phyloP scores from a whole-genome alignment of 2,329 filamentous ascomycete species.

The Clarireedia monteithiana region DNA sequence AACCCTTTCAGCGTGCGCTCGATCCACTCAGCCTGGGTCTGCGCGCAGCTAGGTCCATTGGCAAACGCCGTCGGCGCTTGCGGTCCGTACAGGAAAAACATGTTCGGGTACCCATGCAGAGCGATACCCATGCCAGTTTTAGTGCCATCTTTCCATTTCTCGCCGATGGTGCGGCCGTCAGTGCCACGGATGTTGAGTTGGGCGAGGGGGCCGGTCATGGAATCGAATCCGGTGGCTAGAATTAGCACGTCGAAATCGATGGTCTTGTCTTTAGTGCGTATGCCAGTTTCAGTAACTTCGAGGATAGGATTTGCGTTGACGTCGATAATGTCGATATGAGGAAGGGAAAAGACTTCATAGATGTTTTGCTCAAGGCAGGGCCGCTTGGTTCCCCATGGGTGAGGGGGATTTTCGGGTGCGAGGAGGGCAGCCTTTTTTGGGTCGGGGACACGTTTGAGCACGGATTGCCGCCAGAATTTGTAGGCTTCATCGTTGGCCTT shows the following conservation, averaged over 20 bases:
- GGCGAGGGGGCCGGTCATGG: slow-evolving; percentile 28
- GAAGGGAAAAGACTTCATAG: slow-evolving; percentile 40
- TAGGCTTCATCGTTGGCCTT: slow-evolving; percentile 23
- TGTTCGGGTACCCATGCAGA: slow-evolving; percentile 37
- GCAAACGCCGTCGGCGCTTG: slow-evolving; percentile 33
- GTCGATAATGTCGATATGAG: slow-evolving; percentile 39
- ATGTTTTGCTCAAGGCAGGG: slow-evolving; percentile 40
- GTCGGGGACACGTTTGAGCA: neutral
- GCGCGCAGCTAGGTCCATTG: slow-evolving; percentile 35
- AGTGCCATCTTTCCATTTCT: slow-evolving; percentile 30
- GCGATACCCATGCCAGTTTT: slow-evolving; percentile 34
- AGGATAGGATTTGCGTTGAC: slow-evolving; percentile 37
- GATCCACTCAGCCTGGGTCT: slow-evolving; percentile 36
- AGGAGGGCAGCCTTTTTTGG: slow-evolving; percentile 35
- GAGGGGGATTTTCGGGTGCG: slow-evolving; percentile 37
- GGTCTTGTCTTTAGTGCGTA: slow-evolving; percentile 26
- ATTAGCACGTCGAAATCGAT: slow-evolving; percentile 29
- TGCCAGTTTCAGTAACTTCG: slow-evolving; percentile 32
- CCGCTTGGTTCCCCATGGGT: slow-evolving; percentile 40
- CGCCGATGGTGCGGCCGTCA: slow-evolving; percentile 25
- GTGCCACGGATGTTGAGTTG: slow-evolving; percentile 28
- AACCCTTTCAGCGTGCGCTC: slow-evolving; percentile 28
- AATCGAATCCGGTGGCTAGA: slow-evolving; percentile 33
- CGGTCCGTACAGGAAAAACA: slow-evolving; percentile 39
- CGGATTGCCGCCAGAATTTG: slow-evolving; percentile 9